These are phyloP conservation scores for Taphrina betulina DNA, from an alignment of 1,139 yeast species.

Conservation along the genomic window DNA sequence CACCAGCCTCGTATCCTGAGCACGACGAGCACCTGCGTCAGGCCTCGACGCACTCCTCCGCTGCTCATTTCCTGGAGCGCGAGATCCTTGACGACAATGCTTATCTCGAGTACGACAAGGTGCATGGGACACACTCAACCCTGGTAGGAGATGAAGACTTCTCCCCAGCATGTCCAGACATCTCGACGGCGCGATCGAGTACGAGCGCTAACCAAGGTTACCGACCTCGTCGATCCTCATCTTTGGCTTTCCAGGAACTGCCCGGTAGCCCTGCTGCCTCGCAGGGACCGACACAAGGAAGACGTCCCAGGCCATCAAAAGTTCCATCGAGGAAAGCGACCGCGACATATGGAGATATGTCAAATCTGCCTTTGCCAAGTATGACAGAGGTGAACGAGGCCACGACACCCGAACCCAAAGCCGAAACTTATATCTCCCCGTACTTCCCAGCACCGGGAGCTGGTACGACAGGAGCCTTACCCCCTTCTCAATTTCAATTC, in stretches of 20 bases:
- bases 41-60: constrained; percentile 19
- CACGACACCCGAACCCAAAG: constrained; percentile 1
- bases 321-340: constrained; percentile 28
- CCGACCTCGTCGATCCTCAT: constrained; percentile 22
- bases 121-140: constrained; percentile 25
- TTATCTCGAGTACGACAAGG: constrained; percentile 16
- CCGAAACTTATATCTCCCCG: constrained; percentile 13
- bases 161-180: constrained; percentile 21
- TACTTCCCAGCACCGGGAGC: constrained; percentile 32
- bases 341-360: constrained; percentile 23
- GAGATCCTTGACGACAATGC: constrained; percentile 30
- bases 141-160: constrained; percentile 24
- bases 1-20: constrained; percentile 16
- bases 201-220: background rate
- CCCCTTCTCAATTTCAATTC: constrained; percentile 10
- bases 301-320: constrained; percentile 5
- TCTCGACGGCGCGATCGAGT: constrained; percentile 7
- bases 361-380: constrained; percentile 11
- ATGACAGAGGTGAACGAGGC: constrained; percentile 13
- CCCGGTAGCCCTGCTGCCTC: constrained; percentile 25
- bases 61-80: constrained; percentile 17
- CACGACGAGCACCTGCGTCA: constrained; percentile 18
- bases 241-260: constrained; percentile 23
- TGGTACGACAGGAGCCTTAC: constrained; percentile 28
- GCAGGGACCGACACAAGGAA: background rate